These are phyloP conservation scores for Emergomyces pasteurianus DNA, from an alignment of 2,329 filamentous ascomycete genomes.

Conservation along the genomic window DNA sequence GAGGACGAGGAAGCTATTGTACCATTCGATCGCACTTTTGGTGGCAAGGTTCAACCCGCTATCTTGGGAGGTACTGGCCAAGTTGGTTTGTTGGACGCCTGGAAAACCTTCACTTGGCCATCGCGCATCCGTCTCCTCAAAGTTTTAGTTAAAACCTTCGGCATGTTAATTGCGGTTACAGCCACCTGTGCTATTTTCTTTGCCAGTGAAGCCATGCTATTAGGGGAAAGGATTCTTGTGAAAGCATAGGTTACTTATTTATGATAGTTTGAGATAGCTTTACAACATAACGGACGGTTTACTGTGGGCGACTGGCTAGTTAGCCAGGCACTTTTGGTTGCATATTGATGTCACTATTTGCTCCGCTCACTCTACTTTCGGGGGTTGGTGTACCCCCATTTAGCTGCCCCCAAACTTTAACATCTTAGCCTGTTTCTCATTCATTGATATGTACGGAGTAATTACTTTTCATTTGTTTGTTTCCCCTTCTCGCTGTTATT, in stretches of 20 bases:
- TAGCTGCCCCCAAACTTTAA: neutral
- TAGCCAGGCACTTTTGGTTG: no score
- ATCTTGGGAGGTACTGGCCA: slow-evolving; percentile 62
- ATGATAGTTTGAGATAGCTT: neutral
- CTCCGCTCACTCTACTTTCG: neutral
- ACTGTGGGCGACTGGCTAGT: neutral
- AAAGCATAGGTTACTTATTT: neutral
- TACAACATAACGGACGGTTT: neutral
- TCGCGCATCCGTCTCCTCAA: slow-evolving; percentile 63
- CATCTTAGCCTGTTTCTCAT: neutral
- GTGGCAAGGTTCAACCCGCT: slow-evolving; percentile 61
- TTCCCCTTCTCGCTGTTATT: neutral
- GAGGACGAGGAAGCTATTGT: slow-evolving; percentile 74
- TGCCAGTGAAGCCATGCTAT: slow-evolving; percentile 41
- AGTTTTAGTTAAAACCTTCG: slow-evolving; percentile 60
- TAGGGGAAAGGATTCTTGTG: slow-evolving; percentile 18
- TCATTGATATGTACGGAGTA: neutral
- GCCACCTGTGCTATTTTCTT: slow-evolving; percentile 40
- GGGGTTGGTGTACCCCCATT: neutral
- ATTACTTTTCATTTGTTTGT: neutral
- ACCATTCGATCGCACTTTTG: slow-evolving; percentile 79
- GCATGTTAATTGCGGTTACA: slow-evolving; percentile 40
- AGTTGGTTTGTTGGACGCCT: slow-evolving; percentile 61
- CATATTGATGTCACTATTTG: no score
- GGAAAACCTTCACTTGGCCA: slow-evolving; percentile 62